Evolutionary conservation across 78 protist species (phyloP).

Genomic region (Dictyostelium brefeldianum): DNA sequence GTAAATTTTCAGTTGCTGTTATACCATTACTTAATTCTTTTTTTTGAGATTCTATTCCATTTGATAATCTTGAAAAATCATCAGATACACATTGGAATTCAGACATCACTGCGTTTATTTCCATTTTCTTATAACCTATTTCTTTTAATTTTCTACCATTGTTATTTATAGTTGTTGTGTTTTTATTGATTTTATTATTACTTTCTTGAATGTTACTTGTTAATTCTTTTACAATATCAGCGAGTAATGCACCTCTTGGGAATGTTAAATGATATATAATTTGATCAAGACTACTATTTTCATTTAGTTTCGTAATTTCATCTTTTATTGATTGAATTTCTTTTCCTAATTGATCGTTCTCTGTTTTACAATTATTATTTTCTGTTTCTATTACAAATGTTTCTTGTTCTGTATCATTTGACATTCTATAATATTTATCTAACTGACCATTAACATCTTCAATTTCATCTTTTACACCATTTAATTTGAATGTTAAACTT

Average conservation of each 20-base stretch:
- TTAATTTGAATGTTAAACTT: background rate
- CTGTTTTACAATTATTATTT: background rate
- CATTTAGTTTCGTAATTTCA: background rate
- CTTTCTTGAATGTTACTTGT: background rate
- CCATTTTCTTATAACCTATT: background rate
- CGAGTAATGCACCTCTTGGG: background rate
- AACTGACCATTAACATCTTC: background rate
- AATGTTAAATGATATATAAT: background rate
- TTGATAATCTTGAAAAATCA: background rate
- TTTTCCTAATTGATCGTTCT: background rate
- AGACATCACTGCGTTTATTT: background rate
- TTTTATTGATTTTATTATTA: too few species aligned
- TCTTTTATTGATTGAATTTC: background rate
- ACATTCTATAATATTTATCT: background rate
- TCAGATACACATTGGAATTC: background rate
- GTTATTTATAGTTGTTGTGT: too few species aligned
- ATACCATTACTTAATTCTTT: background rate
- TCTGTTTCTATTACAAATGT: background rate
- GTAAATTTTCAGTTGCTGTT: background rate
- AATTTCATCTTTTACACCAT: background rate
- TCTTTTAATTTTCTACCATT: background rate
- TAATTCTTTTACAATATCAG: background rate
- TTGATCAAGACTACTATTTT: background rate
- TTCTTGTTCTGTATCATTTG: background rate
- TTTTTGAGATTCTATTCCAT: background rate